Evolutionary conservation across 2,329 filamentous ascomycete genomes (phyloP), one percentile per base, ranked within the genome.

Genomic region (Trichoderma citrinoviride): DNA sequence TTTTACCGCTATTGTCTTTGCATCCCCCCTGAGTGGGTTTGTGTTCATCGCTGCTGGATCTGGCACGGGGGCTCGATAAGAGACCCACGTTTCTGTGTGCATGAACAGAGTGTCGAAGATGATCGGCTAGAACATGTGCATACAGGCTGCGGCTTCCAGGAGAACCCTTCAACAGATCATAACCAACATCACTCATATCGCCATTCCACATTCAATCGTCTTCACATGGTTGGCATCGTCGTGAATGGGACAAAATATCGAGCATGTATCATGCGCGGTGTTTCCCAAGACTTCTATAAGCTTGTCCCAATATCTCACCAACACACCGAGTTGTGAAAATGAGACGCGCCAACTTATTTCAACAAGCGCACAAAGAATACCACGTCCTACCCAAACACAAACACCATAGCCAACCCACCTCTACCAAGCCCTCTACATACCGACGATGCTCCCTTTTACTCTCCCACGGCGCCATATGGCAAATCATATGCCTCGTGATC

Each of bases 11-110:
- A 3, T 50, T n/a, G 29, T 50, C 37, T 41, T 52, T 19, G n/a
- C 37, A 33, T 53, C 14, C 5, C 25, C 47, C 47, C 47, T 61
- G 7, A 21, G 53, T 52, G 37, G 58, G 29, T 23, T 14, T 10
- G 21, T 44, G 58, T 8, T 46, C 43, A 61, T 61, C 57, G 27
- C 23, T 61, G 33, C 57, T 52, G 29, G 37, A 43, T 50, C 19
- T 17, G 46, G 33, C 37, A 29, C 19, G 17, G 23, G 14, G 12
- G 54, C 15, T 4, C 21, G 21, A 5, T 14, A 1, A 54, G 25
- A 19, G 46, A 61, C 57, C 58, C 58, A 61, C 58, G 58, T 52
- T 44, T 23, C 29, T 23, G 37, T 40, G 43, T 19, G n/a, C 17
- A 14, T 37, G 33, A 14, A 43, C 14, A 37, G 15, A 14, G 49